Conservation (phyloP, 805 yeast genomes). For the Jamesozyma rosinii region DNA sequence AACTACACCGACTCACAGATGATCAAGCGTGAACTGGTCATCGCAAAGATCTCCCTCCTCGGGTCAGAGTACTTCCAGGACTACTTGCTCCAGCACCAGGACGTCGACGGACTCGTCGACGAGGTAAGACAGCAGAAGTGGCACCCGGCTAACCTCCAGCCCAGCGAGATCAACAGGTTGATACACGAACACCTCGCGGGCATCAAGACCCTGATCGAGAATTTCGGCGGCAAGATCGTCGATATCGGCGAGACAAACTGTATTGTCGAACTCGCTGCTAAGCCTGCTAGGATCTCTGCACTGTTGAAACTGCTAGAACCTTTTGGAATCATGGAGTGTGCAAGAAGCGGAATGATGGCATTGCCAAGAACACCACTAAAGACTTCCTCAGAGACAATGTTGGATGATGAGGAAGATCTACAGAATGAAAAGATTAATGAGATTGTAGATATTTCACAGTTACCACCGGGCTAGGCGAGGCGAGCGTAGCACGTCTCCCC, state of each 20-base stretch:
- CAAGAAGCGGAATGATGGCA: constrained; percentile 98
- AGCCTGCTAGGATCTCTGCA: constrained; percentile 80
- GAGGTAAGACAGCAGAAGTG: constrained; percentile 36
- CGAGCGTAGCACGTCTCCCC: too few species aligned
- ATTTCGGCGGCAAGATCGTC: constrained; percentile 88
- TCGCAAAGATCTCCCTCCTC: constrained; percentile 84
- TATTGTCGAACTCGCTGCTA: constrained; percentile 87
- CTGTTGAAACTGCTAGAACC: constrained; percentile 87
- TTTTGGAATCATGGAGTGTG: constrained; percentile 91
- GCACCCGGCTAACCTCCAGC: constrained; percentile 85
- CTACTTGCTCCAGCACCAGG: constrained; percentile 47
- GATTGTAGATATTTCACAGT: constrained; percentile 75
- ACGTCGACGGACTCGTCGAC: constrained; percentile 16
- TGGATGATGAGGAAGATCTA: constrained; percentile 43
- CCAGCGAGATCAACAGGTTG: constrained; percentile 88
- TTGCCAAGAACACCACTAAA: constrained; percentile 90
- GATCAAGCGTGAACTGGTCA: constrained; percentile 79
- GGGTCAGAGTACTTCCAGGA: constrained; percentile 99
- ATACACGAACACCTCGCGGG: constrained; percentile 84
- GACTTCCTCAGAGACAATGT: constrained; percentile 40
- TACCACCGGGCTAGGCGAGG: constrained; percentile 79
- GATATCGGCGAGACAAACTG: constrained; percentile 91
- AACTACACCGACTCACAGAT: constrained; percentile 88
- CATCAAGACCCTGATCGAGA: constrained; percentile 66
- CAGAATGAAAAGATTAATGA: constrained; percentile 32